These are phyloP conservation scores for Neltuma alba DNA, from an alignment of 306 rosid species.

Conservation along the genomic window DNA sequence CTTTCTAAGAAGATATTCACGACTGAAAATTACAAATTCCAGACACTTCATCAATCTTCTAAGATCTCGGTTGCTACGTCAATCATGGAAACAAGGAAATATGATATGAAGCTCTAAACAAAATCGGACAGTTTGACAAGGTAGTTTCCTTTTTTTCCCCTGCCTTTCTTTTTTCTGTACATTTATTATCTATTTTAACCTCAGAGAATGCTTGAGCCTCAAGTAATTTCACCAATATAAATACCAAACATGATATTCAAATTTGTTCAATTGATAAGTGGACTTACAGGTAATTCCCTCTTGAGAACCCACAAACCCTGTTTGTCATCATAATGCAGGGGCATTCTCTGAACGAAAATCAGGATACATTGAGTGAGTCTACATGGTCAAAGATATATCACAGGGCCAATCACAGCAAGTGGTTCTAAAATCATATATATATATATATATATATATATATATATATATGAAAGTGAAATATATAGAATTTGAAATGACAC, in stretches of 20 bases:
- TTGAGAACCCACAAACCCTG: slow-evolving; percentile 69
- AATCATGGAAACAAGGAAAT: background rate
- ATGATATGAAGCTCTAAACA: background rate
- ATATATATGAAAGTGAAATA: background rate
- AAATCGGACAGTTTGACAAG: background rate
- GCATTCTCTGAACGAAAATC: slow-evolving; percentile 69
- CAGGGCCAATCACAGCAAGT: slow-evolving; percentile 5
- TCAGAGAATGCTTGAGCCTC: background rate
- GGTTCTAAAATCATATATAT: slow-evolving; percentile 19
- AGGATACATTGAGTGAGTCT: slow-evolving; percentile 22
- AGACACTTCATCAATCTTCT: background rate
- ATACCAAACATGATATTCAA: slow-evolving; percentile 7
- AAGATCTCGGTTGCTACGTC: background rate
- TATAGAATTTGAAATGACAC: slow-evolving; percentile 11
- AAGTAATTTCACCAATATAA: slow-evolving; percentile 24
- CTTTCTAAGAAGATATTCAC: background rate
- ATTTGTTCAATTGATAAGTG: slow-evolving; percentile 19
- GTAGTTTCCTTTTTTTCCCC: background rate
- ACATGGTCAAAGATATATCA: background rate
- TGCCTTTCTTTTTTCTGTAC: background rate
- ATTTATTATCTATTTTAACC: background rate
- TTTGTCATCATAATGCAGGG: slow-evolving; percentile 58
- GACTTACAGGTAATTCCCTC: slow-evolving; percentile 84
- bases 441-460: no score
- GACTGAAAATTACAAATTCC: background rate